Evolutionary conservation across 208 protist genomes (phyloP).

Genomic region (Entamoeba invadens): DNA sequence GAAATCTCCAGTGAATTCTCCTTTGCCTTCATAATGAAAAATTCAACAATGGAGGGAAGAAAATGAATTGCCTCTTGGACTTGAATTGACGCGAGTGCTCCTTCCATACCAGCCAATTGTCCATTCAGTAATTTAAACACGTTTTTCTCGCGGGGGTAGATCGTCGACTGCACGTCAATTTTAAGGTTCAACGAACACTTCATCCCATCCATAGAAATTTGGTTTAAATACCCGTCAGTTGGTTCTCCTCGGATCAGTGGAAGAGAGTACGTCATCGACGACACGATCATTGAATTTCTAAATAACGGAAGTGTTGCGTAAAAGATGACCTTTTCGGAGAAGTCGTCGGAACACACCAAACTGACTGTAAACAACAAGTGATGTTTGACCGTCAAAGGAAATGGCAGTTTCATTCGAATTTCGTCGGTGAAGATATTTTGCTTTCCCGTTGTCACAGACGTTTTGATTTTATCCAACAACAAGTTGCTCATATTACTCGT

Average conservation of each 20-base stretch:
- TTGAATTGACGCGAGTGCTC: background rate
- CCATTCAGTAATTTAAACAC: background rate
- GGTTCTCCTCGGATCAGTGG: background rate
- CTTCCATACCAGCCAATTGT: background rate
- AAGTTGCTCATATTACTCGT: background rate
- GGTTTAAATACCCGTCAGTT: background rate
- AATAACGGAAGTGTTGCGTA: background rate
- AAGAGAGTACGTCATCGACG: background rate
- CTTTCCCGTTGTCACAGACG: background rate
- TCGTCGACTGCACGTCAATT: background rate
- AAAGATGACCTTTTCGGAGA: background rate
- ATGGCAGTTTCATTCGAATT: background rate
- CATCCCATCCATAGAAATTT: background rate
- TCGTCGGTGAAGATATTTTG: background rate
- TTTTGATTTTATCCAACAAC: background rate
- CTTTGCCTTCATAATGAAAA: background rate
- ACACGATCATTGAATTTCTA: background rate
- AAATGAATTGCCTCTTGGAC: background rate
- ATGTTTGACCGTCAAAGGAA: background rate
- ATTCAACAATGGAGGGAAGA: background rate
- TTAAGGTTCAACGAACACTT: background rate
- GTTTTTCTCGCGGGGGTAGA: background rate
- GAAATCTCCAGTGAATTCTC: background rate
- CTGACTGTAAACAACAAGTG: background rate
- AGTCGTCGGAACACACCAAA: background rate